Evolutionary conservation across 2,329 filamentous ascomycete species (phyloP).

Genomic region (Alternaria gansuensis): DNA sequence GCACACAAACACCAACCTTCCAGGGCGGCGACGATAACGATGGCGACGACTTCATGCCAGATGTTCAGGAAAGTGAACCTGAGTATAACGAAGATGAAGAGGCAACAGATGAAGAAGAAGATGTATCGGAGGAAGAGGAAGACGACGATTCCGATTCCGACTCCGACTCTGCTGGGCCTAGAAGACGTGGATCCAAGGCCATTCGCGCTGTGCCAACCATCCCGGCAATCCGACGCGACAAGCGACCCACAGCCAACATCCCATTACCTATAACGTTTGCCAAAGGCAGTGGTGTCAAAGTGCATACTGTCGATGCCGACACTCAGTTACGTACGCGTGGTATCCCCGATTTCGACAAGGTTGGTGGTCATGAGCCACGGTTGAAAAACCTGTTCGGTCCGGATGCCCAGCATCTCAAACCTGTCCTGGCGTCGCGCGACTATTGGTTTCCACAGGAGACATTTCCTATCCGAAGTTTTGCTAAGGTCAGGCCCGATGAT

Average conservation of each 20-base stretch:
- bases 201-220: conserved; percentile 13
- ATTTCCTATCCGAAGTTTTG: conserved; percentile 55
- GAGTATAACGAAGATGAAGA: conserved; percentile 51
- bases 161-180: conserved; percentile 12
- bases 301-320: conserved; percentile 24
- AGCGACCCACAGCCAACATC: conserved; percentile 13
- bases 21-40: conserved; percentile 32
- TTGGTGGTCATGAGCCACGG: conserved; percentile 52
- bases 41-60: conserved; percentile 40
- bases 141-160: conserved; percentile 27
- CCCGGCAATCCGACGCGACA: conserved; percentile 12
- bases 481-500: not conserved
- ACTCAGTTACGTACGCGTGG: conserved; percentile 38
- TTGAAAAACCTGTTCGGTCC: conserved; percentile 62
- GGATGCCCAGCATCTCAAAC: conserved; percentile 59
- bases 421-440: conserved; percentile 59
- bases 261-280: conserved; percentile 25
- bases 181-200: conserved; percentile 18
- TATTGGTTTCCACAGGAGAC: conserved; percentile 62
- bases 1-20: conserved; percentile 16
- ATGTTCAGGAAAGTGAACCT: conserved; percentile 36
- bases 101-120: conserved; percentile 30
- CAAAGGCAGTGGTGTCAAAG: conserved; percentile 26
- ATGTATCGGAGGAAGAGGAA: conserved; percentile 23
- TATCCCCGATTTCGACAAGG: conserved; percentile 42